Conservation (phyloP, 305 asterid species). For the Plantago coronopus region DNA sequence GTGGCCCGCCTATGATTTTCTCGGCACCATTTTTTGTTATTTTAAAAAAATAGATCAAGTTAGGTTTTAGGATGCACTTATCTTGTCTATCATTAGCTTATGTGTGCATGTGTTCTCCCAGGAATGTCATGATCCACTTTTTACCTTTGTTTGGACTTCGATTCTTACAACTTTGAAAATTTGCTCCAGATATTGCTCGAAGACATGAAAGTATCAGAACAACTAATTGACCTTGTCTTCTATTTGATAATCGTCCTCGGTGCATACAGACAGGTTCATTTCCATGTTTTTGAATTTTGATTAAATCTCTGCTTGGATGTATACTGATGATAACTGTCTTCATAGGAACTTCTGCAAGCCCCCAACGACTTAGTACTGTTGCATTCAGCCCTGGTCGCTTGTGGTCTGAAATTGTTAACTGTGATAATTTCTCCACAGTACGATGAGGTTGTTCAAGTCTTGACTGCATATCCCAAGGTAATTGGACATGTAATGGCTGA, state of each 20-base stretch:
- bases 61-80: no score
- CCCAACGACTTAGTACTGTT: conserved; percentile 70
- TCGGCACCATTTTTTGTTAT: no score
- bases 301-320: conserved; percentile 14
- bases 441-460: conserved; percentile 89
- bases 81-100: conserved; percentile 2
- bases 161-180: conserved; percentile 20
- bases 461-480: conserved; percentile 82
- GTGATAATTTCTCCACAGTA: conserved; percentile 77
- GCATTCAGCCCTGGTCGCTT: conserved; percentile 93
- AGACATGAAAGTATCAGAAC: conserved; percentile 81
- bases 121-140: conserved; percentile 16
- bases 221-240: conserved; percentile 76
- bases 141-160: conserved; percentile 13
- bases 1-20: no score
- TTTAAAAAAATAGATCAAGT: no score
- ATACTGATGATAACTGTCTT: conserved; percentile 22
- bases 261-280: conserved; percentile 68
- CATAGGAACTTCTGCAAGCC: conserved; percentile 49
- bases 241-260: conserved; percentile 69
- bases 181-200: conserved; percentile 75
- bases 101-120: conserved; percentile 10
- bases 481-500: conserved; percentile 5
- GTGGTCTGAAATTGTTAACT: conserved; percentile 67
- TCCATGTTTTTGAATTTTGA: conserved; percentile 17